These are phyloP conservation scores for Nigrograna mackinnonii DNA, from an alignment of 2,329 filamentous ascomycete genomes.

Conservation along the genomic window DNA sequence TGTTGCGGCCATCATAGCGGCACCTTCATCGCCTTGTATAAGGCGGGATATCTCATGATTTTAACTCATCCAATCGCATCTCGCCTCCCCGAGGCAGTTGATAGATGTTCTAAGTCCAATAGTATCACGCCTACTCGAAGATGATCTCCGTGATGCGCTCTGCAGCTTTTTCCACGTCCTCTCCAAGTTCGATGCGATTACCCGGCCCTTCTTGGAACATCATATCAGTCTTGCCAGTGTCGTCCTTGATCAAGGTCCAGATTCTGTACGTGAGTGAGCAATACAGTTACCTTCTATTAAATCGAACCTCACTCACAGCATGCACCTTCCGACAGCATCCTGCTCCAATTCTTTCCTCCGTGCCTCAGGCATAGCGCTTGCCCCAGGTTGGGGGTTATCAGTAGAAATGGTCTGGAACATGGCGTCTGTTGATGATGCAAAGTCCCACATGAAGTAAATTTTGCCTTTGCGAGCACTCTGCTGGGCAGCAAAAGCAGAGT, in stretches of 20 bases:
- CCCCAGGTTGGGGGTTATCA: constrained; percentile 6
- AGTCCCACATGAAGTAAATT: constrained; percentile 20
- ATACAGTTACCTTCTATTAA: not conserved
- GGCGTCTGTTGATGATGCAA: constrained; percentile 14
- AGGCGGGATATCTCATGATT: too few species aligned
- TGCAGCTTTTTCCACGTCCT: constrained; percentile 11
- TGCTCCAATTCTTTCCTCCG: too few species aligned
- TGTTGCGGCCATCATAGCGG: too few species aligned
- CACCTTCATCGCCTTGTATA: too few species aligned
- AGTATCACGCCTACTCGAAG: not conserved
- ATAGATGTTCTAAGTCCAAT: too few species aligned
- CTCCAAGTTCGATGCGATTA: constrained; percentile 9
- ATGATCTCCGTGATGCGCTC: constrained; percentile 2
- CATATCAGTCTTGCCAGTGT: constrained; percentile 6
- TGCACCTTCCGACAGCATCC: too few species aligned
- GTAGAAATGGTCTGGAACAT: constrained; percentile 15
- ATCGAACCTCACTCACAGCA: constrained; percentile 1
- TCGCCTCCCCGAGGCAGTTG: too few species aligned
- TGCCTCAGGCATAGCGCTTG: too few species aligned
- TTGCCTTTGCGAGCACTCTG: constrained; percentile 10
- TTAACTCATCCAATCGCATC: too few species aligned
- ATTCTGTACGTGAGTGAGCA: not conserved
- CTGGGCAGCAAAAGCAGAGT: constrained; percentile 12
- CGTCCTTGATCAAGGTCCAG: constrained; percentile 11
- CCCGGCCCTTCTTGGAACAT: constrained; percentile 14